phyloP scores from a whole-genome alignment of 2,329 filamentous ascomycete species.

The Biscogniauxia marginata region DNA sequence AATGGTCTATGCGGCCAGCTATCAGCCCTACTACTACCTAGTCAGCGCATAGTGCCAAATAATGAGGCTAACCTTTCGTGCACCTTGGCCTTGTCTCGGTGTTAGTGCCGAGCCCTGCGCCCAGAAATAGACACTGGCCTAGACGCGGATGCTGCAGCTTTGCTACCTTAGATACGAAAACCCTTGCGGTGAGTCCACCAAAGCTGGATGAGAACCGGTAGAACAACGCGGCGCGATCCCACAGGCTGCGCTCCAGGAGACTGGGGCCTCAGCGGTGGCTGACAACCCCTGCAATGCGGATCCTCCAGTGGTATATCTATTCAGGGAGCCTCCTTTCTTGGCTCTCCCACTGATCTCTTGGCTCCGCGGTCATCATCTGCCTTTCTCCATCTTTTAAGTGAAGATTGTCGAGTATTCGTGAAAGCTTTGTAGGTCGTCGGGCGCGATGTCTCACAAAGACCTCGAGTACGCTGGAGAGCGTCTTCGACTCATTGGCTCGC shows the following conservation, averaged over 20 bases:
- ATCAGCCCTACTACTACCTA: background rate
- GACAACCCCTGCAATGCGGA: background rate
- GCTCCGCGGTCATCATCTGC: background rate
- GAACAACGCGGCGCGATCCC: background rate
- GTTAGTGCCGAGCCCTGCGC: background rate
- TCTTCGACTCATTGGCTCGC: slow-evolving; percentile 21
- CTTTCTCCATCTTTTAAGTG: background rate
- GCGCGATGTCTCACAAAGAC: slow-evolving; percentile 6
- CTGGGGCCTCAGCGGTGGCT: background rate
- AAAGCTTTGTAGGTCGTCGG: background rate
- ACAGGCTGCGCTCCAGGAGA: background rate
- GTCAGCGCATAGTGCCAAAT: background rate
- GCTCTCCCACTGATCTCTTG: background rate
- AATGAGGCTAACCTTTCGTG: background rate
- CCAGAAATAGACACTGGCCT: background rate
- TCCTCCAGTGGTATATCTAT: background rate
- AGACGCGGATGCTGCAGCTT: background rate
- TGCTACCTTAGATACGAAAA: background rate
- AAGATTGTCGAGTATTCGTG: background rate
- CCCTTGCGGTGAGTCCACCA: background rate
- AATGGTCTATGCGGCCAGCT: background rate
- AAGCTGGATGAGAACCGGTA: background rate
- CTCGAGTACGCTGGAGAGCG: slow-evolving; percentile 25
- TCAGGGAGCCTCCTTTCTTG: background rate
- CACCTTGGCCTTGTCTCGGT: background rate